Base-by-base conservation (phyloP, 345 rosid genomes). In the Orychophragmus violaceus region DNA sequence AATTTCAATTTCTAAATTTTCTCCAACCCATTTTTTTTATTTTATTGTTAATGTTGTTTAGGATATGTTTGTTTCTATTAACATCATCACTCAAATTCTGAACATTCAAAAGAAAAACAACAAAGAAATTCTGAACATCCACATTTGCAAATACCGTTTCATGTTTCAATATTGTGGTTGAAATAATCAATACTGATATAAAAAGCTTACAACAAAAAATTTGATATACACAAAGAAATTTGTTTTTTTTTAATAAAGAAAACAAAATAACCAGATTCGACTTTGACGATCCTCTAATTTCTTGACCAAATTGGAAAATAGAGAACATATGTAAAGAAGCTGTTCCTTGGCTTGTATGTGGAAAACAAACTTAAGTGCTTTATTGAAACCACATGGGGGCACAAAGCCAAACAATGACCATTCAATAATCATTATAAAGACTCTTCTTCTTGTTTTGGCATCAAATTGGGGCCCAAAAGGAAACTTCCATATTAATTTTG, bases 381-480 rank as follows among this genome's bases (percentile, higher is more conserved):
- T 58, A 49, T 22, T 37, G 66, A 64, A 57, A 13, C 45, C 66
- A 64, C 76, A 71, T 71, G 75, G 64, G 14, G 51, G 58, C 62
- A 71, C 57, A 71, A 71, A 63, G 59, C 64, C 39, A 49, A 62
- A 63, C 70, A 64, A 48, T 56, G 70, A 64, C 76, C 45, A 48
- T 48, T 56, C 70, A 29, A 25, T 56, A 48, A 71, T 64, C 44
- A 71, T 64, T 36, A 57, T 17, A 56, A 29, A 56, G 44, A 64
- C 76, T 19, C 3, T 64, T 71, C 76, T 6, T 33, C 59, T 71
- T 64, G 70, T 64, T 64, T 64, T 71, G 59, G 70, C 49, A 71
- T 64, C 70, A 71, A 56, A 71, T 0, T 12, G 70, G 75, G 76
- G 56, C 70, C 76, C 70, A 8, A 21, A 62, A 7, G 7, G 35